Conservation (phyloP, 139 green algal species). For the Picochlorum costavermella region DNA sequence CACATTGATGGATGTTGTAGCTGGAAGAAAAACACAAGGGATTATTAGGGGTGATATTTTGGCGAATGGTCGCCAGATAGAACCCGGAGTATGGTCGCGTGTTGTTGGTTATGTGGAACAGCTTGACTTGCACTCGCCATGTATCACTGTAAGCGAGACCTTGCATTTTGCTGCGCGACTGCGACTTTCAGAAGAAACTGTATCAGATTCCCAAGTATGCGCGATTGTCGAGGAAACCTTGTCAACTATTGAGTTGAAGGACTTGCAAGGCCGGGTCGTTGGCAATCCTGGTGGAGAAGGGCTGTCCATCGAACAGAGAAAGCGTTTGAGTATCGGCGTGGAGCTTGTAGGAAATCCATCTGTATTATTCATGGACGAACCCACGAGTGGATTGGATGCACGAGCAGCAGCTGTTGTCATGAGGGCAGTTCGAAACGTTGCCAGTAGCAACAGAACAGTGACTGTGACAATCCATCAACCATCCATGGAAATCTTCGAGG, state of each 20-base stretch:
- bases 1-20: slow-evolving; percentile 68
- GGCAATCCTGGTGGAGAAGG: slow-evolving; percentile 37
- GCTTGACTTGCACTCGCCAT: slow-evolving; percentile 29
- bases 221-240: slow-evolving; percentile 55
- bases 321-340: slow-evolving; percentile 85
- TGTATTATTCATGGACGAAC: slow-evolving; percentile 21
- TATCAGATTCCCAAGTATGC: slow-evolving; percentile 13
- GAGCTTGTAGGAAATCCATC: slow-evolving; percentile 71
- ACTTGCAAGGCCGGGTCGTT: slow-evolving; percentile 29
- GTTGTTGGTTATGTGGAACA: slow-evolving; percentile 54
- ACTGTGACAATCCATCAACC: slow-evolving; percentile 94
- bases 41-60: slow-evolving; percentile 56
- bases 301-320: slow-evolving; percentile 76
- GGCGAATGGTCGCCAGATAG: slow-evolving; percentile 50
- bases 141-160: slow-evolving; percentile 50
- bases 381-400: slow-evolving; percentile 64
- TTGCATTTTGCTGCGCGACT: slow-evolving; percentile 56
- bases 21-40: slow-evolving; percentile 67
- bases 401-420: slow-evolving; percentile 83
- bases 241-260: slow-evolving; percentile 63
- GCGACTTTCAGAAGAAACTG: slow-evolving; percentile 27
- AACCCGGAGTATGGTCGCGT: slow-evolving; percentile 55
- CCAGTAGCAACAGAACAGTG: slow-evolving; percentile 66
- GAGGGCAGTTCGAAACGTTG: slow-evolving; percentile 69
- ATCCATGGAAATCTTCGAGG: slow-evolving; percentile 53